Percentiles rank a stretch among this genome's conserved stretches.
Conservation (phyloP, 1,284 basidiomycete genomes). For the Trichosporon ovoides region DNA sequence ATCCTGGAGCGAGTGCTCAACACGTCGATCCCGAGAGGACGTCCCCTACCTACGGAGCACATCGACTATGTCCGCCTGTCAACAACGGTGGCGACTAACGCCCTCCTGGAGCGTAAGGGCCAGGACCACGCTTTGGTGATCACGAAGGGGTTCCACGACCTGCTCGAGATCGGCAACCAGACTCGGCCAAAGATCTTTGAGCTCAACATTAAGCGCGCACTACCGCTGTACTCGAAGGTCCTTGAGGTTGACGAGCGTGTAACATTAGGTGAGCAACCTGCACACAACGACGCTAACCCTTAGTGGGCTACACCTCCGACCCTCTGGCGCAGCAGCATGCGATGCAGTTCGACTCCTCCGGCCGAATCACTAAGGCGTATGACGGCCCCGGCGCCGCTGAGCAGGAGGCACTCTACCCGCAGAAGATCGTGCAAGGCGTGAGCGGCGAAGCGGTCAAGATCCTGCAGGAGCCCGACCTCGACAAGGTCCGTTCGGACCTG, state of each 20-base stretch:
- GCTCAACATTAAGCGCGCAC: conserved; percentile 45
- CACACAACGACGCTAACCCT: background rate
- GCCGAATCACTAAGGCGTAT: conserved; percentile 61
- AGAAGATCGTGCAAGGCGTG: conserved; percentile 65
- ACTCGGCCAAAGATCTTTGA: conserved; percentile 43
- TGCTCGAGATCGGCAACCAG: conserved; percentile 51
- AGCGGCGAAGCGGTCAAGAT: conserved; percentile 90
- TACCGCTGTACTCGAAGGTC: conserved; percentile 51
- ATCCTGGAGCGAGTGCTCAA: conserved; percentile 74
- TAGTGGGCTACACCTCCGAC: conserved; percentile 81
- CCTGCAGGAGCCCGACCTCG: conserved; percentile 22
- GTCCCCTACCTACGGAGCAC: conserved; percentile 61
- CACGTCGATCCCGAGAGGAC: conserved; percentile 37
- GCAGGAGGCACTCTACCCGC: conserved; percentile 12
- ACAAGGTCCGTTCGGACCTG: conserved; percentile 54
- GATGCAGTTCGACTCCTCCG: conserved; percentile 66
- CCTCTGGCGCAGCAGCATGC: conserved; percentile 70
- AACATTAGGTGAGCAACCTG: conserved; percentile 61
- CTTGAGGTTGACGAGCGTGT: conserved; percentile 54
- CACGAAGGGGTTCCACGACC: conserved; percentile 50
- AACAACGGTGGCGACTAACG: conserved; percentile 93
- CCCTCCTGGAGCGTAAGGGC: conserved; percentile 88
- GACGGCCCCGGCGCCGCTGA: conserved; percentile 49
- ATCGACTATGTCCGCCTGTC: conserved; percentile 89
- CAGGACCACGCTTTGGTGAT: conserved; percentile 85